These are phyloP conservation scores for Spongiforma sp. DNA, from an alignment of 1,284 basidiomycete species.

Conservation along the genomic window DNA sequence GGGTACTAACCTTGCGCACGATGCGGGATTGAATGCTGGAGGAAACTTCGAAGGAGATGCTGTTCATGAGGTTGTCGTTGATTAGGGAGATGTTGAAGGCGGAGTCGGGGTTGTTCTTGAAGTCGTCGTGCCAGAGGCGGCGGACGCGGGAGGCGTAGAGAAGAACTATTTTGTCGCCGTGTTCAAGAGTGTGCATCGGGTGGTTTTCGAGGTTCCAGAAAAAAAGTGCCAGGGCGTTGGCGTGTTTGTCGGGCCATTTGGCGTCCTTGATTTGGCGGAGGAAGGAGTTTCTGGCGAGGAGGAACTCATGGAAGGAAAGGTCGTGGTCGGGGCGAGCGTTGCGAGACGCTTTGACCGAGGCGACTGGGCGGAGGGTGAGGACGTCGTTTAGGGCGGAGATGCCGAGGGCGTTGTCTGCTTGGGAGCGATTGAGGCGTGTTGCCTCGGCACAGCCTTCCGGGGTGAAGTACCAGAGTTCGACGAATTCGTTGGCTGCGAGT, in stretches of 20 bases:
- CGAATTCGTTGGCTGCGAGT: constrained; percentile 25
- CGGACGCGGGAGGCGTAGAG: not conserved
- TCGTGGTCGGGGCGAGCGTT: too few relatives aligned
- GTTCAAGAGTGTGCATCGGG: too few relatives aligned
- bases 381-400: not conserved
- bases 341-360: too few relatives aligned
- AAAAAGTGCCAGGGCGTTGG: too few relatives aligned
- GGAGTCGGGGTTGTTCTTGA: not conserved
- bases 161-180: too few relatives aligned
- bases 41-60: not conserved
- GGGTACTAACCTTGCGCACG: not conserved
- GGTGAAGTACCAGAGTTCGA: constrained; percentile 37
- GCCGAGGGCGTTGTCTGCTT: not conserved
- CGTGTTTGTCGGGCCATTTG: too few relatives aligned
- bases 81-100: not conserved
- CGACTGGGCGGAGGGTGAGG: not conserved
- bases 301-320: too few relatives aligned
- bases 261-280: too few relatives aligned
- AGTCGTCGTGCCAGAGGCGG: not conserved
- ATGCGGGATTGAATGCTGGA: too few relatives aligned
- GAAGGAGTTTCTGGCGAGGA: too few relatives aligned
- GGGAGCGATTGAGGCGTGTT: not conserved
- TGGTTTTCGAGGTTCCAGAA: not conserved
- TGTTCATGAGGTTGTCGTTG: not conserved
- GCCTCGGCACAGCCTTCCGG: not conserved